phyloP scores from a whole-genome alignment of 371 early-diverging fungal species.

The Quaeritorhiza haematococci region DNA sequence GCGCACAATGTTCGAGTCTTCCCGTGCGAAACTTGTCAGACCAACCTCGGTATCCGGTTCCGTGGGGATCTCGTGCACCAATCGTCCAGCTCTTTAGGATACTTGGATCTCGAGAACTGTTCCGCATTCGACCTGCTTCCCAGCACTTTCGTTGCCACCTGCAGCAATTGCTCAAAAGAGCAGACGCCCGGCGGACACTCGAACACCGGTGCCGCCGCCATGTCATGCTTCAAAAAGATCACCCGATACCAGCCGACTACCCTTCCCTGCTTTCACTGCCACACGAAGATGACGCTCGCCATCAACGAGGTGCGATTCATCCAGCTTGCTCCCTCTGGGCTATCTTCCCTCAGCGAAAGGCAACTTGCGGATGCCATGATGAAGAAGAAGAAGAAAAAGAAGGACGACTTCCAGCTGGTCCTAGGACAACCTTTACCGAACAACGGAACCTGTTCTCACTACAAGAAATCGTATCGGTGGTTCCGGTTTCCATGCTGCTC shows the following conservation, averaged over 20 bases:
- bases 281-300: conserved; percentile 14
- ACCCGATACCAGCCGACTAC: conserved; percentile 9
- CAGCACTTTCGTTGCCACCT: conserved; percentile 58
- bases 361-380: conserved; percentile 13
- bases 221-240: conserved; percentile 15
- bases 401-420: conserved; percentile 45
- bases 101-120: conserved; percentile 66
- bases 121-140: conserved; percentile 64
- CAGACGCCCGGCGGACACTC: conserved; percentile 4
- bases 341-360: too few relatives aligned
- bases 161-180: conserved; percentile 37
- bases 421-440: conserved; percentile 71
- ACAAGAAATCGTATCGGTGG: conserved; percentile 89
- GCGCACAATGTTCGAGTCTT: conserved; percentile 4
- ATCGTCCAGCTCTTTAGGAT: conserved; percentile 46
- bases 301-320: conserved; percentile 32
- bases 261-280: conserved; percentile 21
- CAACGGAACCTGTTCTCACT: conserved; percentile 90
- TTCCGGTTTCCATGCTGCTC: conserved; percentile 96
- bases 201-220: neutral
- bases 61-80: conserved; percentile 56
- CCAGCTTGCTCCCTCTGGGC: conserved; percentile 5
- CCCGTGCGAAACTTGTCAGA: conserved; percentile 63
- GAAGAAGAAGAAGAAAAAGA: conserved; percentile 43
- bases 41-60: conserved; percentile 54